Conservation (phyloP, 2,329 filamentous ascomycete genomes). For the Paecilomyces niveus region DNA sequence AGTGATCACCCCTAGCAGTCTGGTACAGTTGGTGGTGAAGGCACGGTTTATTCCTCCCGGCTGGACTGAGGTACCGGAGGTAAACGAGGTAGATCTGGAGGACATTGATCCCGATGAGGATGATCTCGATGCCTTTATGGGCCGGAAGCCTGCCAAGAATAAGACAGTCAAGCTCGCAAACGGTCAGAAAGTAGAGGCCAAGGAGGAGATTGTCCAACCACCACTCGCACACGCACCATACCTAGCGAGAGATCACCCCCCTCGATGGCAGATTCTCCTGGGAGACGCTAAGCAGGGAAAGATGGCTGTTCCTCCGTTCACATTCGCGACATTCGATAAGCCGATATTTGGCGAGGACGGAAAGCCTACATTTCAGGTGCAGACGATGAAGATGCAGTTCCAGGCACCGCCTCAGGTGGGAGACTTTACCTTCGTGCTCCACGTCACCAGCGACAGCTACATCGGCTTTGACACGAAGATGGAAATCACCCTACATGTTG, state of each 20-base stretch:
- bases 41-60: constrained; percentile 88
- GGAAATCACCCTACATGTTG: constrained; percentile 82
- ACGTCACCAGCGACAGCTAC: constrained; percentile 90
- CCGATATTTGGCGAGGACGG: constrained; percentile 73
- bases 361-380: constrained; percentile 86
- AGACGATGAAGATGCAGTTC: constrained; percentile 96
- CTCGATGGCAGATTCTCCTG: constrained; percentile 90
- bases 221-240: constrained; percentile 88
- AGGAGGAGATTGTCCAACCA: constrained; percentile 61
- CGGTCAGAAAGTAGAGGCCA: constrained; percentile 47
- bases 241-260: constrained; percentile 80
- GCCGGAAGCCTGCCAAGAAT: constrained; percentile 59
- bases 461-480: constrained; percentile 88
- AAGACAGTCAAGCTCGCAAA: constrained; percentile 54
- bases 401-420: constrained; percentile 87
- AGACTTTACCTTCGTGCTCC: constrained; percentile 90
- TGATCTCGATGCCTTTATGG: constrained; percentile 77
- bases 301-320: constrained; percentile 92
- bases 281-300: constrained; percentile 91
- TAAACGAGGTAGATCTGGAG: constrained; percentile 74
- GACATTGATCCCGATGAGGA: constrained; percentile 90
- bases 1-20: constrained; percentile 81
- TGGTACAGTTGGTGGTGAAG: constrained; percentile 93
- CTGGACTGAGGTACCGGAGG: constrained; percentile 62
- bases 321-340: constrained; percentile 88